Base-by-base conservation (phyloP, 1,284 basidiomycete genomes). In the Sanghuangporus baumii region DNA sequence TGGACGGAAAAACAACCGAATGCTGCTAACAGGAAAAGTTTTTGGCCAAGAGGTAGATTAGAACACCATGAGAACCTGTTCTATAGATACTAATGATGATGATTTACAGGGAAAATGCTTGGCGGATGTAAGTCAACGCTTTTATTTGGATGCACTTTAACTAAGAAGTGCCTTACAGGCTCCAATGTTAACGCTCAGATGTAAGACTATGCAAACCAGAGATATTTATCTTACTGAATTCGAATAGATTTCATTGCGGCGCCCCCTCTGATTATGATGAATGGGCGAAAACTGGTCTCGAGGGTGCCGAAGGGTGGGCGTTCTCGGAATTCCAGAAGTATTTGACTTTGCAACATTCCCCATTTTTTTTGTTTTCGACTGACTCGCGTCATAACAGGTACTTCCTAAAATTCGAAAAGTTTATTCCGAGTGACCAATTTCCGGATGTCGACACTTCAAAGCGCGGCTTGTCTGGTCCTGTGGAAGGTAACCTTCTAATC, bases 241-340 rank as follows among this genome's bases (percentile, higher is more conserved):
- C 16, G 6, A 2, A 40, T 16, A 89, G 87, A 74, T 87, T 83
- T 59, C 88, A 89, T 18, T 82, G 82, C 48, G 85, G 87, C 18
- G 79, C 84, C 5, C 86, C 88, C 0, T 81, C 81, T 0, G 88
- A 90, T 68, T 89, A 83, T 65, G 85, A 89, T 67, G 81, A 89
- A 70, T 89, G 86, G 81, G 85, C 81, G 0, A 67, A 73, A n/a
- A 76, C 82, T 37, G 76, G 76, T 18, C 79, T 78, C n/a, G 82
- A 86, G 62, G 81, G 74, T 20, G 73, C 74, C 9, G 63, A 81
- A 9, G 77, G 79, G 12, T 91, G 88, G 87, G 74, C 82, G 16
- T 89, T 84, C 80, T 73, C 79, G 51, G 78, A 83, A 55, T 76
- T 89, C 62, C 72, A 75, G 60, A 69, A 72, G 83, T 82, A 68